Base-by-base conservation (phyloP, 129 eudicot species). In the Flaveria ramosissima region DNA sequence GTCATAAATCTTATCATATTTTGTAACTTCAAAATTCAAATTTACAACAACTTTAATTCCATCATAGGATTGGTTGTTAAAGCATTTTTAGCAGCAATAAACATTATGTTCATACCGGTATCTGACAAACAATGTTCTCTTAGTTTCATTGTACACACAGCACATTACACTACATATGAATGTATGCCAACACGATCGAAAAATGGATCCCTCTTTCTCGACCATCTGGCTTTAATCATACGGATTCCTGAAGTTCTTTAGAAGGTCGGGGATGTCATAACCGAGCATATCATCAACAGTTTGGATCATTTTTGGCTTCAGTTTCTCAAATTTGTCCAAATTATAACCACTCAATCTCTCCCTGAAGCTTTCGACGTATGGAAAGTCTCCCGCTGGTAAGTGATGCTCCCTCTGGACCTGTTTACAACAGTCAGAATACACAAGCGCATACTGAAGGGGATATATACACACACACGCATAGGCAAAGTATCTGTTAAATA, bases 321-420 rank as follows among this genome's bases (percentile, higher is more conserved):
- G 62, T 71, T 91, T 94, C 59, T 91, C 97, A 51, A 94, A 94
- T 82, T 86, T 94, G 76, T 94, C 96, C 0, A 94, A 64, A 65
- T 80, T 94, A 77, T 91, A 94, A 48, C 99, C 97, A 11, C 78
- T 69, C 77, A 91, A 77, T 30, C 70, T 79, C 77, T 91, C 97
- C 84, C 87, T 86, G 50, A 91, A 94, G 62, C 91, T 92, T 68
- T 94, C 99, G 0, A 85, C 90, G 50, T 81, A 81, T 6, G 97
- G 97, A 46, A 94, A 94, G 77, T 94, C 99, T 2, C 99, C 99
- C 0, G 90, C 90, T 4, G 97, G 97, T 60, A 94, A 81, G 76
- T 88, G 99, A 73, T 86, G 84, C 77, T 94, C 97, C 81, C 92
- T 88, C 70, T 91, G 99, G 60, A 94, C 96, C 99, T 94, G 85